phyloP scores from a whole-genome alignment of 129 eudicot genomes.

The Kitagawia praeruptora region DNA sequence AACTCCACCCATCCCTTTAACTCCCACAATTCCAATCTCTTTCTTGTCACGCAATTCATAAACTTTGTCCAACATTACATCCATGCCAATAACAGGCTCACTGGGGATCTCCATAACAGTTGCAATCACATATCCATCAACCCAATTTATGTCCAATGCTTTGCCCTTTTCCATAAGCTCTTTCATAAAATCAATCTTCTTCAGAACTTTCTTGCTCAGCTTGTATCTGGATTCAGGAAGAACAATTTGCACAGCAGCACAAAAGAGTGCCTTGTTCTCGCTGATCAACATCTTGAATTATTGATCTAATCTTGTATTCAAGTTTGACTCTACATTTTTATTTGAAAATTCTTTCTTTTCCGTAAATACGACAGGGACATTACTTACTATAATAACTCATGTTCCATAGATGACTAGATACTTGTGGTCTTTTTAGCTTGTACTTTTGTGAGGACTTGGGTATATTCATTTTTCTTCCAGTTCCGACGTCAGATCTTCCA shows the following conservation, averaged over 20 bases:
- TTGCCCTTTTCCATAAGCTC: constrained; percentile 19
- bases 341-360: not conserved
- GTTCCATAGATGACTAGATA: too few species aligned
- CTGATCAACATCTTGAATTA: constrained; percentile 13
- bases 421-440: too few species aligned
- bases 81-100: constrained; percentile 29
- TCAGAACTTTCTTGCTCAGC: constrained; percentile 18
- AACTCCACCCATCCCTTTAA: constrained; percentile 22
- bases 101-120: constrained; percentile 22
- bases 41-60: not conserved
- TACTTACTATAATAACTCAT: too few species aligned
- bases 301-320: constrained; percentile 20
- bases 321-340: not conserved
- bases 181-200: constrained; percentile 9
- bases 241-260: constrained; percentile 11
- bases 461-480: too few species aligned
- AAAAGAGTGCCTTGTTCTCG: not conserved
- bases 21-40: constrained; percentile 15
- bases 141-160: constrained; percentile 16
- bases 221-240: constrained; percentile 10
- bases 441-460: too few species aligned
- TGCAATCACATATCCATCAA: constrained; percentile 16
- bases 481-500: too few species aligned
- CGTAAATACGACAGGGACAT: not conserved
- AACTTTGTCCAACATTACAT: constrained; percentile 22